phyloP scores from a whole-genome alignment of 352 stramenopile species.

The Globisporangium abappressorium region DNA sequence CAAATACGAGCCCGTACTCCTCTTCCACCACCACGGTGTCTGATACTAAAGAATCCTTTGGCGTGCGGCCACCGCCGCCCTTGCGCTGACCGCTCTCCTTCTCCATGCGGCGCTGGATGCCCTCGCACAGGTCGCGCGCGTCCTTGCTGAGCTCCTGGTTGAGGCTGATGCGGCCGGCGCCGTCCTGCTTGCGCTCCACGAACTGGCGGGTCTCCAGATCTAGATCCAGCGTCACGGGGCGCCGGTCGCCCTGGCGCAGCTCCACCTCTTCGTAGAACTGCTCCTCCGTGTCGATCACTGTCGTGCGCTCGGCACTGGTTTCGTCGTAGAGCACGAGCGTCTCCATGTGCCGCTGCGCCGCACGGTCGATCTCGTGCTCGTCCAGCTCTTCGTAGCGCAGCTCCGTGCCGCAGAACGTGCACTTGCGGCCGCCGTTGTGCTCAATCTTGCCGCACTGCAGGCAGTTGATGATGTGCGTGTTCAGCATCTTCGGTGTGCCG shows the following conservation, averaged over 20 bases:
- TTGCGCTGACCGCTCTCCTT: constrained; percentile 23
- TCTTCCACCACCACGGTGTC: constrained; percentile 37
- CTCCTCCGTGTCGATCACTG: constrained; percentile 42
- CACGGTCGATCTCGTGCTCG: constrained; percentile 28
- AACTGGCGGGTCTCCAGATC: constrained; percentile 50
- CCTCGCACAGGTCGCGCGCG: constrained; percentile 47
- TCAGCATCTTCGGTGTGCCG: constrained; percentile 33
- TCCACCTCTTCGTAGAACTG: constrained; percentile 33
- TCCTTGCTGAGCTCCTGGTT: constrained; percentile 60
- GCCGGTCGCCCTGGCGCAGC: constrained; percentile 14
- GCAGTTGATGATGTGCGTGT: constrained; percentile 69
- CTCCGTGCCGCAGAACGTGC: constrained; percentile 53
- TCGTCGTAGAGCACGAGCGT: constrained; percentile 50
- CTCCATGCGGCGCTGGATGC: constrained; percentile 42
- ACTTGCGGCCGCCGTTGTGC: constrained; percentile 50
- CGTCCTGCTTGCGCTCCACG: constrained; percentile 12
- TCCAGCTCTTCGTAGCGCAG: constrained; percentile 52
- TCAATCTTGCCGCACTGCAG: constrained; percentile 66
- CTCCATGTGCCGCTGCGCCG: constrained; percentile 52
- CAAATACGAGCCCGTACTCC: constrained; percentile 45
- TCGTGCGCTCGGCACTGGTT: constrained; percentile 38
- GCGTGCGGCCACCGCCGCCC: background rate
- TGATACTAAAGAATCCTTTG: background rate
- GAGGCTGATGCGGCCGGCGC: constrained; percentile 23
- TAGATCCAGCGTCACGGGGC: constrained; percentile 40